Base-by-base conservation (phyloP, 2,329 filamentous ascomycete genomes). In the Epichloe hybrida region DNA sequence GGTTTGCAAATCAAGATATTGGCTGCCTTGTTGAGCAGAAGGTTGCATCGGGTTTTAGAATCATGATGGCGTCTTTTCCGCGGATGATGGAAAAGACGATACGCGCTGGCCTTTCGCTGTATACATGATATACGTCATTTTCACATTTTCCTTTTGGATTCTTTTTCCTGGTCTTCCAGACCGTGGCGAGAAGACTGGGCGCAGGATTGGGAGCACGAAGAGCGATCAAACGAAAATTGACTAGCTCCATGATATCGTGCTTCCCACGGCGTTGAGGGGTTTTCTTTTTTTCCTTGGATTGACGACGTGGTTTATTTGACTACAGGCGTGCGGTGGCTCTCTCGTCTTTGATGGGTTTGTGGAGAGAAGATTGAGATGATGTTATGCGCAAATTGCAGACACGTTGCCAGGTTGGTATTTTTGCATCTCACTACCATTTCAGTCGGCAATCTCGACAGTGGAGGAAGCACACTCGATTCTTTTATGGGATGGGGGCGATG, bases 381-480 rank as follows among this genome's bases (percentile, higher is more conserved):
- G 9, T 31, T 8, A 31, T 31, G 27, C 9, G 1, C 27, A 31
- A 31, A 9, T 4, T 31, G 27, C 27, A 11, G 27, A 31, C 58
- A 52, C 48, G 56, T 38, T 49, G 20, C 44, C 58, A 55, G 59
- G 57, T 56, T 60, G 50, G 55, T 49, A 57, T 17, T 38, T 38
- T 50, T 46, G 9, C 5, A 50, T 49, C 51, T 54, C 15, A 44
- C 51, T 17, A 21, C 21, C 48, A 42, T 9, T 4, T 31, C 9
- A 31, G 47, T 44, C 42, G 23, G 42, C 23, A 15, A 31, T 44
- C 12, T 31, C 23, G 42, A 12, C 15, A 34, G 27, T 17, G 42
- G 42, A 31, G 21, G 13, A 44, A 15, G 13, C 42, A 15, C 9
- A 17, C 6, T 44, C 27, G 42, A 12, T 12, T 44, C 5, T 17